Percentiles rank a stretch among this genome's conserved stretches.
phyloP scores from a whole-genome alignment of 2,329 filamentous ascomycete species.

The Cyphellophora europaea region DNA sequence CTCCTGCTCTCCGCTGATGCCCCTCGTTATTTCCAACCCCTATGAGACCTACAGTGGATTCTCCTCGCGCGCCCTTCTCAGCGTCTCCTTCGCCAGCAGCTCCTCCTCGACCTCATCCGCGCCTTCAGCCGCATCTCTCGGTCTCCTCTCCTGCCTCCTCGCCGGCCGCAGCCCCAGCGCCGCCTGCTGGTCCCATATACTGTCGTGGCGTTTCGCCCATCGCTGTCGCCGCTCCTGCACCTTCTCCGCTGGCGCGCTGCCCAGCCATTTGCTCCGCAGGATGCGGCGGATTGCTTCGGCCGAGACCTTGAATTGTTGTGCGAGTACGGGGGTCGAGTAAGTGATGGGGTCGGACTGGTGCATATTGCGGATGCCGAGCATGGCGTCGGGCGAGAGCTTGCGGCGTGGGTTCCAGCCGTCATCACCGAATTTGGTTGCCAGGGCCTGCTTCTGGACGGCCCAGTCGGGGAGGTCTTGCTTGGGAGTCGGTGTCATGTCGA shows the following conservation, averaged over 20 bases:
- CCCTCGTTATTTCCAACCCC: too few species aligned
- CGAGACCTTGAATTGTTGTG: constrained; percentile 74
- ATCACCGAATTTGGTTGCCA: constrained; percentile 69
- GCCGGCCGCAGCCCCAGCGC: constrained; percentile 48
- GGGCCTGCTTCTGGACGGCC: constrained; percentile 64
- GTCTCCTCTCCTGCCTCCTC: constrained; percentile 29
- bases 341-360: constrained; percentile 66
- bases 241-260: constrained; percentile 27
- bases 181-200: constrained; percentile 36
- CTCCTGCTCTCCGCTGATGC: too few species aligned
- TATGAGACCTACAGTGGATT: too few species aligned
- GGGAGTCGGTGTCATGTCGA: not conserved
- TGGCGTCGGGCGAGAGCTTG: constrained; percentile 79
- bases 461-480: constrained; percentile 46
- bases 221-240: constrained; percentile 29
- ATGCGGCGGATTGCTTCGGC: constrained; percentile 82
- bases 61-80: constrained; percentile 14
- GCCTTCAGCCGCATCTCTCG: constrained; percentile 15
- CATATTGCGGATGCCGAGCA: constrained; percentile 80
- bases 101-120: constrained; percentile 17
- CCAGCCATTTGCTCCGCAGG: constrained; percentile 47
- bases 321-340: constrained; percentile 66
- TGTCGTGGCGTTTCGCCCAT: constrained; percentile 35
- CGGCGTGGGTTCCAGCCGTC: constrained; percentile 73
- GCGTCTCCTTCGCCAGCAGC: constrained; percentile 12